Evolutionary conservation across 1,139 yeast species (phyloP), one percentile per base, ranked within the genome.

Genomic region (Yamadazyma triangularis): DNA sequence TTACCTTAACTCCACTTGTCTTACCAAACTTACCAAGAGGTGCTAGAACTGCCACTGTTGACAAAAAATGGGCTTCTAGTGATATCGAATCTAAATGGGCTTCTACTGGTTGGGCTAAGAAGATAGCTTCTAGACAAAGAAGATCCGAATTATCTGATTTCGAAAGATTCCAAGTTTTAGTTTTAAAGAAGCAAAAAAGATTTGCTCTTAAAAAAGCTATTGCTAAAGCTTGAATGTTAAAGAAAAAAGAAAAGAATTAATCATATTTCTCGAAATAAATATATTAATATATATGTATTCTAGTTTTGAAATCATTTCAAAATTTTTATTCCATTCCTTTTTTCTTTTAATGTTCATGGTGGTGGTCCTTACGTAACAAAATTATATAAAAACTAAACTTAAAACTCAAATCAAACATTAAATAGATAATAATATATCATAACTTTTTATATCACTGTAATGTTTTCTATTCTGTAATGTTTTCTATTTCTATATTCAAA

Each of bases 131-230:
- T 70, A 87, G 84, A 71, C 80, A 84, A 71, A 87, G 81, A 71
- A 86, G 98, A 79, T 70, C 93, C 58, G 74, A 82, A 64, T 83
- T 93, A 67, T 65, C 91, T 55, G 99, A 91, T 74, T 91, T 91
- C 61, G 96, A 91, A 79, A 89, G 99, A 82, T 91, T 91, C 96
- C 96, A 91, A 79, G 98, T 89, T 57, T 67, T 85, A 69, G 93
- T 87, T 56, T 82, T 87, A 70, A 89, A 85, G 85, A 91, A 88
- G 81, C 96, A 89, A 79, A 87, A 87, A 75, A 84, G 91, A 77
- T 81, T 69, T 65, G 88, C 91, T 71, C 89, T 89, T 62, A 85
- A 84, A 77, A 89, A 87, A 58, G 70, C 71, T 54, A 59, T 65
- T 42, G 91, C 93, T 59, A 85, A 84, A 79, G 93, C 93, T 72